Conservation (phyloP, 805 yeast species). For the Schwanniomyces sp. region DNA sequence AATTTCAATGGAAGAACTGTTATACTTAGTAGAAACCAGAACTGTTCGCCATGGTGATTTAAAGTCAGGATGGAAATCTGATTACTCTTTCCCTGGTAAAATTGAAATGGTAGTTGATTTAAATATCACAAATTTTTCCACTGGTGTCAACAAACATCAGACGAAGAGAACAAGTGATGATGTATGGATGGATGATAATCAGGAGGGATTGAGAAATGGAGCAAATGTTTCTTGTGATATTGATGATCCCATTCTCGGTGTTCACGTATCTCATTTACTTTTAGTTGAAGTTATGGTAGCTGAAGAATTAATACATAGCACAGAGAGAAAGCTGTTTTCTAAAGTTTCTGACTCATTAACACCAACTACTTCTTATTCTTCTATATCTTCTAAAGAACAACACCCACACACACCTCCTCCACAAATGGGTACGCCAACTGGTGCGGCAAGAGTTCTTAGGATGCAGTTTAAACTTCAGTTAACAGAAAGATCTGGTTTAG, state of each 20-base stretch:
- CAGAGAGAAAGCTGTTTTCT: constrained; percentile 9
- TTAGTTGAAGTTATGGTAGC: constrained; percentile 92
- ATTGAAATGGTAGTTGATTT: constrained; percentile 79
- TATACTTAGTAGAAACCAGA: constrained; percentile 72
- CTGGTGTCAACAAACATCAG: constrained; percentile 49
- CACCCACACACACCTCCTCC: constrained; percentile 11
- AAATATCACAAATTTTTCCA: constrained; percentile 55
- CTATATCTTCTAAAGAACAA: constrained; percentile 18
- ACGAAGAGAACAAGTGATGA: constrained; percentile 44
- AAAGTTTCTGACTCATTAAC: constrained; percentile 12
- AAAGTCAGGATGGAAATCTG: constrained; percentile 94
- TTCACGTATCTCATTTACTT: constrained; percentile 71
- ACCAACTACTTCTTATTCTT: constrained; percentile 26
- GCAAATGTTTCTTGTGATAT: constrained; percentile 76
- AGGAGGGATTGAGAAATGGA: constrained; percentile 28
- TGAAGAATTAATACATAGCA: constrained; percentile 64
- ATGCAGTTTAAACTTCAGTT: constrained; percentile 89
- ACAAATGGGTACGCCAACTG: constrained; percentile 75
- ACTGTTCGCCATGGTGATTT: constrained; percentile 77
- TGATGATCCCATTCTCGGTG: constrained; percentile 77
- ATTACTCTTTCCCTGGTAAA: constrained; percentile 73
- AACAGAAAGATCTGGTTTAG: constrained; percentile 91
- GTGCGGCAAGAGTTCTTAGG: constrained; percentile 89
- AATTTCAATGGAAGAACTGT: constrained; percentile 14
- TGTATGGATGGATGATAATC: constrained; percentile 20